Base-by-base conservation (phyloP, 768 basidiomycete species). In the Serpula lacrymans region DNA sequence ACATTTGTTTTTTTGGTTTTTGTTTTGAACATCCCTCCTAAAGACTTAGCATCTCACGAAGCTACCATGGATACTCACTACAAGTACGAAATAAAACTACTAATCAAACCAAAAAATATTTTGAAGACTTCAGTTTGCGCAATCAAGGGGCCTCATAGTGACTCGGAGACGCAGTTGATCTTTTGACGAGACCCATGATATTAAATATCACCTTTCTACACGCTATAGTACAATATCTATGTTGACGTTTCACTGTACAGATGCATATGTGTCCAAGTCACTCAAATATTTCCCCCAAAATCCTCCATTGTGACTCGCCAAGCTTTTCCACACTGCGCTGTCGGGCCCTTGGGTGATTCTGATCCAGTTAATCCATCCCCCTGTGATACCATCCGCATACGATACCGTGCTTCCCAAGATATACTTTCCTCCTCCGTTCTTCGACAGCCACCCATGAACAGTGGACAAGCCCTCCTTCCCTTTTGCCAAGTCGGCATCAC, bases 261-360 rank as follows among this genome's bases (percentile, higher is more conserved):
- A n/a, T 20, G 62, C 59, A 33, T 65, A 70, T 34, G 57, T 51
- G 31, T 61, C 49, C 28, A 71, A 48, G n/a, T 46, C 43, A 13
- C 53, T 48, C 31, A 65, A 23, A 29, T 67, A 52, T 17, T 48
- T 54, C 8, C 46, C 62, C 72, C 72, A 72, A 30, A 59, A 48
- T 11, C 71, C 71, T 6, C 47, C 52, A 34, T 74, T 54, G 67
- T 67, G 72, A 6, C 45, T 47, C 28, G 51, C 42, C 1, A 69
- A 45, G 6, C 58, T 55, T 28, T 51, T 48, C 70, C 69, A 72
- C 38, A 49, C 46, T 27, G 53, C 46, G 17, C 55, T 56, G 2
- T 54, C 54, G 32, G 47, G 55, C 2, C 49, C 63, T 11, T 57
- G 33, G 3, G 54, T 51, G 8, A 40, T 12, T 47, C 52, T 64